A percentile compares a stretch with the other conserved stretches of the same genome.
These are phyloP conservation scores for Crotalaria pallida DNA, from an alignment of 306 rosid species.

Conservation along the genomic window DNA sequence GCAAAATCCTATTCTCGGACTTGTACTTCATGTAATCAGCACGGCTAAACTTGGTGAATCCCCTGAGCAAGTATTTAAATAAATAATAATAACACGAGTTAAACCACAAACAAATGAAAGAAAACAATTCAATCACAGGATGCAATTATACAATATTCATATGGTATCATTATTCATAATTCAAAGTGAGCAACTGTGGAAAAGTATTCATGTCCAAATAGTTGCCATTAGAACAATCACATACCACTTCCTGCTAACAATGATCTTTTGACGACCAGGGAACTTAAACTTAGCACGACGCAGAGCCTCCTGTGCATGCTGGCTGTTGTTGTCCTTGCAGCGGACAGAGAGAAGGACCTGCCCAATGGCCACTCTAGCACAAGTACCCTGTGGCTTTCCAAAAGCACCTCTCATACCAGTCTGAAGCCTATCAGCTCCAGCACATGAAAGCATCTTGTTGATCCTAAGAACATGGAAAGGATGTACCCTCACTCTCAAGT, in stretches of 20 bases:
- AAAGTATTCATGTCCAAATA: too few relatives aligned
- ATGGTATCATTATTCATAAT: too few relatives aligned
- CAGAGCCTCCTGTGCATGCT: constrained; percentile 78
- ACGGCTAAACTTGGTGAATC: constrained; percentile 65
- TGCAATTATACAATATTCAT: too few relatives aligned
- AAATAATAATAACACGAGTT: background rate
- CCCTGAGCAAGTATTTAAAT: constrained; percentile 34
- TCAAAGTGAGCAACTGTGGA: too few relatives aligned
- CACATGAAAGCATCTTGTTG: constrained; percentile 72
- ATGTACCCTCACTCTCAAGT: constrained; percentile 81
- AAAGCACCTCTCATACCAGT: constrained; percentile 90
- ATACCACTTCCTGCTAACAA: constrained; percentile 75
- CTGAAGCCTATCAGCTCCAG: constrained; percentile 77
- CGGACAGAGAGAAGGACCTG: constrained; percentile 81
- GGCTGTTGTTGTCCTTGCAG: constrained; percentile 71
- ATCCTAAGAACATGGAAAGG: constrained; percentile 88
- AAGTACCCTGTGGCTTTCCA: constrained; percentile 64
- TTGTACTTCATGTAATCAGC: constrained; percentile 51
- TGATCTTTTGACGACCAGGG: constrained; percentile 82
- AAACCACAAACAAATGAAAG: background rate
- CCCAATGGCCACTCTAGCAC: constrained; percentile 74
- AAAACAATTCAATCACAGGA: background rate
- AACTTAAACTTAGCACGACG: constrained; percentile 84
- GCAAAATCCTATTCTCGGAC: constrained; percentile 41
- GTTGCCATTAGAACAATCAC: background rate